Evolutionary conservation across 1,284 basidiomycete genomes (phyloP).

Genomic region (Tremellales sp.): DNA sequence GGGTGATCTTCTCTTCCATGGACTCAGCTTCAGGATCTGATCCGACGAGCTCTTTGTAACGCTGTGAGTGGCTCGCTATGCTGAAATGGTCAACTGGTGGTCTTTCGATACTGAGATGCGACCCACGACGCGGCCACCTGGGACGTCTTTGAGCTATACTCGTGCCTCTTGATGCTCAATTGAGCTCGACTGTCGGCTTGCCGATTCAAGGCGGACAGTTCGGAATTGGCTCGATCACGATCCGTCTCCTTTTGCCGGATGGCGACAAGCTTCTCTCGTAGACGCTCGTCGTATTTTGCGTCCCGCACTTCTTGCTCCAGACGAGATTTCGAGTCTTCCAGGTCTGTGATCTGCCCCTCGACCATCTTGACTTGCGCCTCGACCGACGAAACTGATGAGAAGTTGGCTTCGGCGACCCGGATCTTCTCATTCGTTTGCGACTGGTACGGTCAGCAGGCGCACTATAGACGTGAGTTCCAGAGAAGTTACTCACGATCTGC

Average conservation of each 20-base stretch:
- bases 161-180: slow-evolving; percentile 68
- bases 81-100: slow-evolving; percentile 49
- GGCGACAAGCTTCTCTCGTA: slow-evolving; percentile 60
- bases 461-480: background rate
- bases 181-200: slow-evolving; percentile 81
- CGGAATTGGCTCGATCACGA: slow-evolving; percentile 66
- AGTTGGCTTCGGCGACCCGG: slow-evolving; percentile 53
- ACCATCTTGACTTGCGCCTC: slow-evolving; percentile 59
- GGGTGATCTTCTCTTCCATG: slow-evolving; percentile 68
- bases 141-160: slow-evolving; percentile 60
- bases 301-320: slow-evolving; percentile 59
- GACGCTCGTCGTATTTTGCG: slow-evolving; percentile 64
- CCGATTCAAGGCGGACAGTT: slow-evolving; percentile 67
- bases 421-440: slow-evolving; percentile 31
- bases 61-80: slow-evolving; percentile 58
- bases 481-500: slow-evolving; percentile 56
- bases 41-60: slow-evolving; percentile 63
- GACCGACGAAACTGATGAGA: slow-evolving; percentile 59
- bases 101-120: slow-evolving; percentile 1
- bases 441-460: slow-evolving; percentile 42
- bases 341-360: slow-evolving; percentile 65
- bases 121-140: slow-evolving; percentile 67
- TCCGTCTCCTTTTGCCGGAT: slow-evolving; percentile 63
- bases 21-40: slow-evolving; percentile 58
- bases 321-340: slow-evolving; percentile 57